A percentile compares a stretch with the other conserved stretches of the same genome.
Evolutionary conservation across 2,329 filamentous ascomycete species (phyloP).

Genomic region (Botrytis aclada): DNA sequence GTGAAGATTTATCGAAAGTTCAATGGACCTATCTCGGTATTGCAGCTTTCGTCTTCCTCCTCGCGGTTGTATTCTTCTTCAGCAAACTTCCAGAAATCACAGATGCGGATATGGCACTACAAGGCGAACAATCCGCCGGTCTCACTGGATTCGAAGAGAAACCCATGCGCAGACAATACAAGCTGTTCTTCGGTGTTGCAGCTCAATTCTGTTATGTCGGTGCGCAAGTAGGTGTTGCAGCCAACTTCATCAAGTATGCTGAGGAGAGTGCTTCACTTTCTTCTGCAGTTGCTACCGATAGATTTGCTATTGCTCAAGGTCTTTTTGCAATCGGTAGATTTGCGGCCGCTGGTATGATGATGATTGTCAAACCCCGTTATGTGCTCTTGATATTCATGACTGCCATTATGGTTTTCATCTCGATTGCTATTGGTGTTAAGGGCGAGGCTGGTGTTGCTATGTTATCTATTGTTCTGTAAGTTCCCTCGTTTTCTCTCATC

Average conservation of each 20-base stretch:
- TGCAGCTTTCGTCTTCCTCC: slow-evolving; percentile 66
- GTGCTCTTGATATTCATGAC: slow-evolving; percentile 59
- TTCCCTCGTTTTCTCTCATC: not conserved
- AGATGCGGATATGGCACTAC: slow-evolving; percentile 49
- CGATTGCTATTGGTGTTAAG: slow-evolving; percentile 42
- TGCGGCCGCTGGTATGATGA: slow-evolving; percentile 59
- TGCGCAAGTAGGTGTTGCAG: slow-evolving; percentile 28
- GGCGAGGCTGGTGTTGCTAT: slow-evolving; percentile 54
- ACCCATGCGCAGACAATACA: slow-evolving; percentile 41
- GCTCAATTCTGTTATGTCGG: slow-evolving; percentile 80
- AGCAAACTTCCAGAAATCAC: slow-evolving; percentile 58
- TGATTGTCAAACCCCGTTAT: slow-evolving; percentile 62
- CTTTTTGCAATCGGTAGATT: slow-evolving; percentile 75
- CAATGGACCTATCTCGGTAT: slow-evolving; percentile 84
- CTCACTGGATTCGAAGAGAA: slow-evolving; percentile 24
- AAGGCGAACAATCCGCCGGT: slow-evolving; percentile 36
- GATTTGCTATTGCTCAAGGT: slow-evolving; percentile 69
- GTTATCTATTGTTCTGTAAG: slow-evolving; percentile 59
- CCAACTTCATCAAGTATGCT: slow-evolving; percentile 20
- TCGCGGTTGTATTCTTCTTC: slow-evolving; percentile 67
- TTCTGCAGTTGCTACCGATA: slow-evolving; percentile 57
- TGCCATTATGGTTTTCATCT: slow-evolving; percentile 56
- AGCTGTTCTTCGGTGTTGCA: slow-evolving; percentile 67
- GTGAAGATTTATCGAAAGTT: slow-evolving; percentile 50
- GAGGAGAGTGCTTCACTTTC: slow-evolving; percentile 36